Conservation (phyloP, 805 yeast genomes). For the Candida ascalaphidarum region DNA sequence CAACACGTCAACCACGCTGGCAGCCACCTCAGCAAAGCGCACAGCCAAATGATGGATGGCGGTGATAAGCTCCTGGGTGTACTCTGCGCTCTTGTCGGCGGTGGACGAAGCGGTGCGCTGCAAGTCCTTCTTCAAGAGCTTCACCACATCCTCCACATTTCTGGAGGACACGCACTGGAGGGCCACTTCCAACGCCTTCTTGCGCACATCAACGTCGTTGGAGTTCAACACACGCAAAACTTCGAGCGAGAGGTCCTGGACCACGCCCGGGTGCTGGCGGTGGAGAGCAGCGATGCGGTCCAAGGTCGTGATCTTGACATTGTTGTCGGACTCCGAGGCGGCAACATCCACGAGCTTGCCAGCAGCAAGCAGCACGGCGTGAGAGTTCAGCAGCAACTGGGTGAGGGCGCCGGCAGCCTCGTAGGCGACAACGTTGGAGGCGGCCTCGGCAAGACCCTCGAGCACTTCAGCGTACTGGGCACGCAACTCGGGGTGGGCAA, state of each 20-base stretch:
- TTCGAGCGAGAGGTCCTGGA: constrained; percentile 79
- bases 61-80: constrained; percentile 79
- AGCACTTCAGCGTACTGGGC: constrained; percentile 66
- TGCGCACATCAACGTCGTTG: constrained; percentile 86
- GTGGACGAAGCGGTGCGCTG: constrained; percentile 60
- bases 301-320: constrained; percentile 85
- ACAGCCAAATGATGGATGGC: constrained; percentile 88
- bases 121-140: constrained; percentile 85
- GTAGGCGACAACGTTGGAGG: constrained; percentile 68
- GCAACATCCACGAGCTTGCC: constrained; percentile 82
- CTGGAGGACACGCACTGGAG: constrained; percentile 72
- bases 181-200: constrained; percentile 80
- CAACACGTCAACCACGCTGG: constrained; percentile 79
- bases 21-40: constrained; percentile 83
- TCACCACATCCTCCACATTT: constrained; percentile 90
- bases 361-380: constrained; percentile 71
- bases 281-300: constrained; percentile 77
- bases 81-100: constrained; percentile 78
- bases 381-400: constrained; percentile 52
- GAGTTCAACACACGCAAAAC: constrained; percentile 78
- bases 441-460: constrained; percentile 61
- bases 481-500: constrained; percentile 52
- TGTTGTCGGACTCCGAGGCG: constrained; percentile 88
- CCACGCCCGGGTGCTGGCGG: constrained; percentile 65
- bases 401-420: constrained; percentile 86